Percentiles rank a stretch among this genome's conserved stretches.
Conservation (phyloP, 768 basidiomycete genomes). For the Russula sp. region DNA sequence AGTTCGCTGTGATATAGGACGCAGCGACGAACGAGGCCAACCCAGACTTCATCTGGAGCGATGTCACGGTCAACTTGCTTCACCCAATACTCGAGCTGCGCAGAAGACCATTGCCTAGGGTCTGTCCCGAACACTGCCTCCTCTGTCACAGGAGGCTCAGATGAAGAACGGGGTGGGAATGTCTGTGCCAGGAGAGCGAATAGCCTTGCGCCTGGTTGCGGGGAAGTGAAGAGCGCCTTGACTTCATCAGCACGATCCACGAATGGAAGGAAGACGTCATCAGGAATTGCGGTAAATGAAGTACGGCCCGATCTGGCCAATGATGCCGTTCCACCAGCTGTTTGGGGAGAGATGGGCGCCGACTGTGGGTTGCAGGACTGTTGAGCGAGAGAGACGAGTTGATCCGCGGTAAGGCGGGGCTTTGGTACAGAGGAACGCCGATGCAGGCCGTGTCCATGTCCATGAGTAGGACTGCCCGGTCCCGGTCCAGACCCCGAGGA, state of each 20-base stretch:
- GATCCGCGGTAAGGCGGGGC: slow-evolving; percentile 51
- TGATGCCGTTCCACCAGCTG: slow-evolving; percentile 21
- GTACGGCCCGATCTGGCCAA: slow-evolving; percentile 32
- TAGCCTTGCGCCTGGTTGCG: slow-evolving; percentile 58
- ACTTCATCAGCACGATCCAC: slow-evolving; percentile 79
- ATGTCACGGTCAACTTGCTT: slow-evolving; percentile 54
- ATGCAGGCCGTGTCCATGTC: slow-evolving; percentile 29
- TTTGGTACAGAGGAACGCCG: slow-evolving; percentile 39
- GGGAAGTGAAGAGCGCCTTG: slow-evolving; percentile 47
- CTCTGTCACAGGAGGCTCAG: slow-evolving; percentile 22
- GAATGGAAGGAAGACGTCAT: slow-evolving; percentile 78
- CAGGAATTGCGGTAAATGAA: slow-evolving; percentile 68
- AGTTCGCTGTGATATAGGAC: slow-evolving; percentile 73
- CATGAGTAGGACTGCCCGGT: slow-evolving; percentile 25
- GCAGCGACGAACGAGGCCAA: slow-evolving; percentile 62
- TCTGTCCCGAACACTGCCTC: slow-evolving; percentile 38
- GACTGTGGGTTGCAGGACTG: slow-evolving; percentile 44
- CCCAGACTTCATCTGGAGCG: slow-evolving; percentile 67
- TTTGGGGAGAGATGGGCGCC: slow-evolving; percentile 23
- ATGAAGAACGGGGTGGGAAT: slow-evolving; percentile 32
- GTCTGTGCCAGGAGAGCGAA: slow-evolving; percentile 70
- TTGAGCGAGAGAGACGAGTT: slow-evolving; percentile 66
- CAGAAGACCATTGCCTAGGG: slow-evolving; percentile 63
- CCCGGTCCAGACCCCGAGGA: slow-evolving; percentile 23
- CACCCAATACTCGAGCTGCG: slow-evolving; percentile 58